Conservation (phyloP, 1,139 yeast genomes). For the Diutina mesorugosa region DNA sequence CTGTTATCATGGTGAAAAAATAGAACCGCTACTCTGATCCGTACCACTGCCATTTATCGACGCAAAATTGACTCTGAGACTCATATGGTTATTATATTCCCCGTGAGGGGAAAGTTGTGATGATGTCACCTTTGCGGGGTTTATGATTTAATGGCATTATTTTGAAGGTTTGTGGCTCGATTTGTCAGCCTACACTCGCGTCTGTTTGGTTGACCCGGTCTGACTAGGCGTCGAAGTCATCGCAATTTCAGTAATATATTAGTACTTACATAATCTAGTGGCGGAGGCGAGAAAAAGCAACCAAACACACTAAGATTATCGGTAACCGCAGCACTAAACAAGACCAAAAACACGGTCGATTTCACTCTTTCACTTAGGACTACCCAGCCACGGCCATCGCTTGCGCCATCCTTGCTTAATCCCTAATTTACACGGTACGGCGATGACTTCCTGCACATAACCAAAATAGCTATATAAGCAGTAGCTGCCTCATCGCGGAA, state of each 20-base stretch:
- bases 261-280: background rate
- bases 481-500: background rate
- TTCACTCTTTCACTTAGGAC: too few relatives aligned
- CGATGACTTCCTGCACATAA: background rate
- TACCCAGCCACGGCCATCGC: background rate
- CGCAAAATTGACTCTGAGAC: background rate
- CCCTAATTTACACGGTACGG: background rate
- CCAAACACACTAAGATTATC: background rate
- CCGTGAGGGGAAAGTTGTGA: too few relatives aligned
- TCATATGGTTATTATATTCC: too few relatives aligned
- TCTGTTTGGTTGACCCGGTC: background rate
- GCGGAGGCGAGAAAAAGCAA: background rate
- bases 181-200: background rate
- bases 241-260: background rate
- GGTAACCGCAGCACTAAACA: too few relatives aligned
- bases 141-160: too few relatives aligned
- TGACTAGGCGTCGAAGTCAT: background rate
- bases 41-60: background rate
- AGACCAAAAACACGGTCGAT: too few relatives aligned
- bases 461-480: background rate
- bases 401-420: background rate
- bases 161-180: background rate
- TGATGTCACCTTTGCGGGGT: too few relatives aligned
- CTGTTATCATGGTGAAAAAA: background rate
- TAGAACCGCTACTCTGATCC: constrained; percentile 2